Conservation (phyloP, 2,329 filamentous ascomycete genomes). For the Cadophora malorum region DNA sequence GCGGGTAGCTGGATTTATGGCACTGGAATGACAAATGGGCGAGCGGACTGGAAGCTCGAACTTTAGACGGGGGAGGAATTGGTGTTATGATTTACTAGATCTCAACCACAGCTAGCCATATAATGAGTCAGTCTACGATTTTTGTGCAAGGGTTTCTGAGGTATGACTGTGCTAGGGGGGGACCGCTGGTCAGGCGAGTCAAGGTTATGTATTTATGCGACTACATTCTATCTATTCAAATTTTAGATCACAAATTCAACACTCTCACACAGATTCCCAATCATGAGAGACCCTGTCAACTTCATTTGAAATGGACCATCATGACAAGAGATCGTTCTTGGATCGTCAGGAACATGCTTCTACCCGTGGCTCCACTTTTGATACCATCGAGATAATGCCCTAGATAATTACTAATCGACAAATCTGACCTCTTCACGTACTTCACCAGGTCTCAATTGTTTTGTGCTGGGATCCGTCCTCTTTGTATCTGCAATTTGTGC, state of each 20-base stretch:
- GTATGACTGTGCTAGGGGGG: background rate
- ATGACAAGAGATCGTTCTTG: background rate
- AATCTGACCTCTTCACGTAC: background rate
- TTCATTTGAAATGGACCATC: too few species aligned
- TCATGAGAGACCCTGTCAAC: too few species aligned
- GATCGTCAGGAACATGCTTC: background rate
- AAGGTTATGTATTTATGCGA: background rate
- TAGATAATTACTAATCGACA: background rate
- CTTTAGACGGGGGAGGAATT: background rate
- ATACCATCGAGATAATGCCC: background rate
- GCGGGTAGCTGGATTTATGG: background rate
- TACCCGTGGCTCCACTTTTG: background rate
- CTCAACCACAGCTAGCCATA: background rate
- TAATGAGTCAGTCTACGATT: background rate
- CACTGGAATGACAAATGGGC: background rate
- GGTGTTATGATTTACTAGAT: background rate
- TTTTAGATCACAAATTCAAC: too few species aligned
- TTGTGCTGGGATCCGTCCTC: too few species aligned
- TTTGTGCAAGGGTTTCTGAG: background rate
- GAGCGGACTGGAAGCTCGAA: background rate
- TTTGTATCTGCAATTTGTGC: too few species aligned
- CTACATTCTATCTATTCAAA: too few species aligned
- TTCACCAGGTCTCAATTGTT: background rate
- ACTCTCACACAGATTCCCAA: too few species aligned
- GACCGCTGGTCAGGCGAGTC: background rate